Conservation (phyloP, 495 filamentous ascomycete genomes). For the Aspergillus cavernicola region DNA sequence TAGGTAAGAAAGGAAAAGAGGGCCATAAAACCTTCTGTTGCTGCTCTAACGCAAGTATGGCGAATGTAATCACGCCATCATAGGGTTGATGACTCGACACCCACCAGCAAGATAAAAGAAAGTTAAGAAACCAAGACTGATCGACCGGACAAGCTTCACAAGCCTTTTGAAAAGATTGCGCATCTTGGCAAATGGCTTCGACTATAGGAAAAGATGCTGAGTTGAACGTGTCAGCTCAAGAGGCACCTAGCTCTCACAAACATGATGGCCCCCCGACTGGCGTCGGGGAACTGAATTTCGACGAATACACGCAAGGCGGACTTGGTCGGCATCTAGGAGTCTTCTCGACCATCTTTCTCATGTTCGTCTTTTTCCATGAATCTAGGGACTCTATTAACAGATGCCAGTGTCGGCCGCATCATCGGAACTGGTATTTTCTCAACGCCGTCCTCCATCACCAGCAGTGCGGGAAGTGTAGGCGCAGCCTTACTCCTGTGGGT, state of each 20-base stretch:
- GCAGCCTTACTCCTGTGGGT: slow-evolving; percentile 60
- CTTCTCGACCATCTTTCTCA: slow-evolving; percentile 1
- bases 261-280: background rate
- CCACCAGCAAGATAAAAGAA: background rate
- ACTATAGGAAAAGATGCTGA: background rate
- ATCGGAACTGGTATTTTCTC: slow-evolving; percentile 56
- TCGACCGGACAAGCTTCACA: too few species aligned
- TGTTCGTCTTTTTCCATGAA: background rate
- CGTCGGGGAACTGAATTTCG: background rate
- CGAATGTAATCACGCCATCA: slow-evolving; percentile 1
- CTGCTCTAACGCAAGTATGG: background rate
- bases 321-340: slow-evolving; percentile 5
- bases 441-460: slow-evolving; percentile 58
- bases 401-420: background rate
- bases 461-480: slow-evolving; percentile 60
- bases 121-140: background rate
- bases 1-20: too few species aligned
- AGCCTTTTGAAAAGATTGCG: too few species aligned
- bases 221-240: background rate
- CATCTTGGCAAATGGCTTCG: background rate
- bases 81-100: background rate
- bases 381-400: background rate
- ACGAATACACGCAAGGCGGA: slow-evolving; percentile 2
- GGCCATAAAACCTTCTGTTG: too few species aligned
- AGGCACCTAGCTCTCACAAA: background rate